These are phyloP conservation scores for Phytopythium vexans DNA, from an alignment of 352 stramenopile species.

Conservation along the genomic window DNA sequence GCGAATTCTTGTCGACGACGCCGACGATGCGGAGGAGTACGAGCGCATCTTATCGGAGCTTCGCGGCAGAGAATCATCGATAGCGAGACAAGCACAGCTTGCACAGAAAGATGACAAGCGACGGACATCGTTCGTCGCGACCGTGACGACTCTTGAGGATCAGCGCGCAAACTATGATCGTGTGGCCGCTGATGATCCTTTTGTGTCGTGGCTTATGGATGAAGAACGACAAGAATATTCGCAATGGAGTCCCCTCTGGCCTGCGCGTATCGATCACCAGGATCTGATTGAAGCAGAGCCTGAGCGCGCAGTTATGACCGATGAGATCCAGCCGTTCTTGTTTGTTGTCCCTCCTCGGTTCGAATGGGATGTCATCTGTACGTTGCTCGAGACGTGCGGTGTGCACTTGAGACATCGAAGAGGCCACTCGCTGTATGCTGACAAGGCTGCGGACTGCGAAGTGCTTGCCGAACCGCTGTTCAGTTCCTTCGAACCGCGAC, in stretches of 20 bases:
- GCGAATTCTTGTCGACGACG: slow-evolving; percentile 61
- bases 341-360: slow-evolving; percentile 40
- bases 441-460: slow-evolving; percentile 32
- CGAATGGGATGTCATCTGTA: slow-evolving; percentile 28
- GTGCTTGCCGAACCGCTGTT: slow-evolving; percentile 40
- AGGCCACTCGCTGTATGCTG: slow-evolving; percentile 27
- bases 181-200: slow-evolving; percentile 30
- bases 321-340: slow-evolving; percentile 80
- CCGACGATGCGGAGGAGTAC: slow-evolving; percentile 64
- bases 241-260: slow-evolving; percentile 59
- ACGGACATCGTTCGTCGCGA: slow-evolving; percentile 8
- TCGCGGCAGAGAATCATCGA: slow-evolving; percentile 39
- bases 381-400: slow-evolving; percentile 44
- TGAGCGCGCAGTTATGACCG: slow-evolving; percentile 56
- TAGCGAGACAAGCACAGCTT: slow-evolving; percentile 22
- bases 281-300: slow-evolving; percentile 56
- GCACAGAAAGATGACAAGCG: slow-evolving; percentile 30
- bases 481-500: slow-evolving; percentile 28
- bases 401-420: slow-evolving; percentile 20
- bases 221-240: slow-evolving; percentile 32
- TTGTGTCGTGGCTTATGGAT: slow-evolving; percentile 39
- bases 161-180: slow-evolving; percentile 47
- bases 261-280: slow-evolving; percentile 38
- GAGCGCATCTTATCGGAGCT: slow-evolving; percentile 71
- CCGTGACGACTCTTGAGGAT: slow-evolving; percentile 37